A percentile compares a stretch with the other conserved stretches of the same genome.
phyloP scores from a whole-genome alignment of 1,284 basidiomycete species.

The Phellopilus nigrolimitatus region DNA sequence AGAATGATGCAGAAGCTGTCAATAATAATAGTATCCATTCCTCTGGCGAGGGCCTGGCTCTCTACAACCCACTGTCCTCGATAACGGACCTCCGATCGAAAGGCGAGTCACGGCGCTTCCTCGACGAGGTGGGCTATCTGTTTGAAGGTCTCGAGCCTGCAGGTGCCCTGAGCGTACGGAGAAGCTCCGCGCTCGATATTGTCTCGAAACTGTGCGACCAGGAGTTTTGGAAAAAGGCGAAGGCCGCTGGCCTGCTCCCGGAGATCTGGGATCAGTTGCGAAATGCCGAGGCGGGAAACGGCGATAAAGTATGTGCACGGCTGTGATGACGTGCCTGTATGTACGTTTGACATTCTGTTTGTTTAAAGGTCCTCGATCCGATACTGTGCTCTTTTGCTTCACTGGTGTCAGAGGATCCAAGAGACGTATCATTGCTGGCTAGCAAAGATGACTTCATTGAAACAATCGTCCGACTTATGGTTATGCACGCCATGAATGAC shows the following conservation, averaged over 20 bases:
- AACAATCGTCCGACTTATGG: constrained; percentile 10
- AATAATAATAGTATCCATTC: constrained; percentile 25
- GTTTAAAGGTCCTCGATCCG: constrained; percentile 5
- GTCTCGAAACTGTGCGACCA: constrained; percentile 63
- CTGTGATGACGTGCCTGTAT: neutral
- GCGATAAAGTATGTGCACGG: constrained; percentile 46
- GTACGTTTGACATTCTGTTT: neutral
- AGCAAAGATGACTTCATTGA: constrained; percentile 14
- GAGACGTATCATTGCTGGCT: constrained; percentile 14
- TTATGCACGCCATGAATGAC: constrained; percentile 10
- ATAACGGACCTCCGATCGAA: constrained; percentile 74
- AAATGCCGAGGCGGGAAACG: constrained; percentile 50
- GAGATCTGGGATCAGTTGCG: constrained; percentile 62
- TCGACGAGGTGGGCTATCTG: constrained; percentile 77
- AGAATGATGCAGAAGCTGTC: constrained; percentile 32
- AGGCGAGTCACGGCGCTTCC: constrained; percentile 71
- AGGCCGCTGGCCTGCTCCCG: constrained; percentile 62
- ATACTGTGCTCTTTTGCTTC: constrained; percentile 4
- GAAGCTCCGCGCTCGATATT: constrained; percentile 68
- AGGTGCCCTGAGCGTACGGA: constrained; percentile 49
- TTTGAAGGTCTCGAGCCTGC: constrained; percentile 66
- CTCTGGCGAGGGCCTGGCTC: constrained; percentile 37
- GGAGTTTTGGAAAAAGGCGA: constrained; percentile 71
- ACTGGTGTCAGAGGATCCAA: constrained; percentile 14
- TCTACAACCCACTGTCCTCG: constrained; percentile 73